These are phyloP conservation scores for Silene noctiflora DNA, from an alignment of 179 eudicot species.

Conservation along the genomic window DNA sequence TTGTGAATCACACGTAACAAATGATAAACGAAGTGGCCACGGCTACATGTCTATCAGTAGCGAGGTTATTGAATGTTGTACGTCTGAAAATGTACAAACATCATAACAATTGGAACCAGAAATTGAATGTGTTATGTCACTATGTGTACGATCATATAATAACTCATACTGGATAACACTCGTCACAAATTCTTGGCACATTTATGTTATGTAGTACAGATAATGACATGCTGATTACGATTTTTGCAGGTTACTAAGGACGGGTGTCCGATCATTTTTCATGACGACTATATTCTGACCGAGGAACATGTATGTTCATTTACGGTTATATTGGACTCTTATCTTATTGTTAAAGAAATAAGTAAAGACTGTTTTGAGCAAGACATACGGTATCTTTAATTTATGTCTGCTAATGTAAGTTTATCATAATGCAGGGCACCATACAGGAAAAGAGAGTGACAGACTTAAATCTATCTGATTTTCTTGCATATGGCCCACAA, in stretches of 20 bases:
- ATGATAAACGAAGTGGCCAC: not conserved
- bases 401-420: not conserved
- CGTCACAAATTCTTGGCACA: too few species aligned
- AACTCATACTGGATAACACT: too few species aligned
- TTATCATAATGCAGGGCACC: constrained; percentile 39
- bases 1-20: not conserved
- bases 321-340: not conserved
- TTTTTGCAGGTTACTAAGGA: constrained; percentile 77
- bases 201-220: not conserved
- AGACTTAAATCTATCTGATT: constrained; percentile 54
- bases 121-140: not conserved
- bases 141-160: not conserved
- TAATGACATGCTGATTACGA: not conserved
- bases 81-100: not conserved
- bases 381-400: not conserved
- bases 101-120: not conserved
- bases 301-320: constrained; percentile 56
- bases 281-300: constrained; percentile 63
- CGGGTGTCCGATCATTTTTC: constrained; percentile 76
- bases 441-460: constrained; percentile 73
- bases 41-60: not conserved
- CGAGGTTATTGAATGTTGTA: not conserved
- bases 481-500: constrained; percentile 75
- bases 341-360: too few species aligned
- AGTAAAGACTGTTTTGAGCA: too few species aligned